Percentiles rank a stretch among this genome's conserved stretches.
These are phyloP conservation scores for Ophiostoma pallidulum DNA, from an alignment of 2,329 filamentous ascomycete species.

Conservation along the genomic window DNA sequence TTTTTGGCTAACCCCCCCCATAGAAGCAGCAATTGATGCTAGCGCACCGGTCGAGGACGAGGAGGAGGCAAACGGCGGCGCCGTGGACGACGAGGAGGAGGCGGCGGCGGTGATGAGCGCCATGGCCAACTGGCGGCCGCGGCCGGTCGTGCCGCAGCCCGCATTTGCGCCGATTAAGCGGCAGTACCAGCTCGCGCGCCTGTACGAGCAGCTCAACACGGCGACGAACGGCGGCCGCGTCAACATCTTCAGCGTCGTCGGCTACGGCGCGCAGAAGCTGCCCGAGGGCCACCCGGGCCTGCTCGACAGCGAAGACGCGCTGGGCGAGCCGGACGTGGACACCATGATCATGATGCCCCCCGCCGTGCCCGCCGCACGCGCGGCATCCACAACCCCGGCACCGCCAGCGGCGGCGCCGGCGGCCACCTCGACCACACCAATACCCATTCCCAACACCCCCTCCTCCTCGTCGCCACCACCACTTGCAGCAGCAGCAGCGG, in stretches of 20 bases:
- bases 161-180: conserved; percentile 52
- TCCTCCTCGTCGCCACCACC: conserved; percentile 3
- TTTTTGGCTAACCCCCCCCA: conserved; percentile 3
- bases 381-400: neutral
- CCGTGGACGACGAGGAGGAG: conserved; percentile 92
- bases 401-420: neutral
- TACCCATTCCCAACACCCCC: conserved; percentile 7
- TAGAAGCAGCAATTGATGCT: conserved; percentile 88
- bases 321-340: conserved; percentile 45
- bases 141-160: conserved; percentile 62
- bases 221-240: conserved; percentile 56
- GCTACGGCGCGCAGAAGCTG: conserved; percentile 46
- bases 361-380: conserved; percentile 2
- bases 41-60: conserved; percentile 85
- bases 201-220: conserved; percentile 56
- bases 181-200: conserved; percentile 52
- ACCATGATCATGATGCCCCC: conserved; percentile 23
- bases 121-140: conserved; percentile 64
- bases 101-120: conserved; percentile 80
- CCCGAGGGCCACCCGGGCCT: conserved; percentile 39
- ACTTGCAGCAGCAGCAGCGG: neutral
- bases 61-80: conserved; percentile 66
- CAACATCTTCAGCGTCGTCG: conserved; percentile 55
- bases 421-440: conserved; percentile 11
- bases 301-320: conserved; percentile 44